These are phyloP conservation scores for Melaleuca alternifolia DNA, from an alignment of 345 rosid genomes.

Conservation along the genomic window DNA sequence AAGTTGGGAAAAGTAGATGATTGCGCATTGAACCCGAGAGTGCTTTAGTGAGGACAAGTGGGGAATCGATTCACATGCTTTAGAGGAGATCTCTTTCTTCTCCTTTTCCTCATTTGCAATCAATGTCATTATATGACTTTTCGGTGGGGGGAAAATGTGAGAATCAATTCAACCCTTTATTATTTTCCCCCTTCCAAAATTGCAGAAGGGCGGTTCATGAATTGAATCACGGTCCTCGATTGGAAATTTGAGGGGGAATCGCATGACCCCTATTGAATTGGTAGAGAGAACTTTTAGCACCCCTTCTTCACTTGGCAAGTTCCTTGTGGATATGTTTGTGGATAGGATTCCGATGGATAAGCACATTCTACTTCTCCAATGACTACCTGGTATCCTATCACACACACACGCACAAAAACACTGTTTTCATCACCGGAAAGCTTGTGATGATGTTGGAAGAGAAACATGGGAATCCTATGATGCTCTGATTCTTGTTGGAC, in stretches of 20 bases:
- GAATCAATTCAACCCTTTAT: not conserved
- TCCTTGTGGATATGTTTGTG: not conserved
- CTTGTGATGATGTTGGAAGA: not conserved
- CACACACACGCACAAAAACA: not conserved
- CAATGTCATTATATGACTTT: not conserved
- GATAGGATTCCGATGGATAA: constrained; percentile 7
- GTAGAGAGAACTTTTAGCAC: not conserved
- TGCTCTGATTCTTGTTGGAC: not conserved
- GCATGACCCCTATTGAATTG: not conserved
- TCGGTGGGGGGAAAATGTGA: not conserved
- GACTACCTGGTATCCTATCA: not conserved
- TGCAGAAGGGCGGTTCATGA: not conserved
- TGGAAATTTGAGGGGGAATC: not conserved
- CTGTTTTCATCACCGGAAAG: not conserved
- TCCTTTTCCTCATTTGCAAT: not conserved
- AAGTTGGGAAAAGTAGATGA: not conserved
- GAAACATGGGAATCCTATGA: constrained; percentile 3
- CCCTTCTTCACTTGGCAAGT: not conserved
- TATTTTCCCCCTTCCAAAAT: not conserved
- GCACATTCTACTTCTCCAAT: not conserved
- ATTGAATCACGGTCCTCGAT: not conserved
- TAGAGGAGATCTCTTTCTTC: not conserved
- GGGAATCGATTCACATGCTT: not conserved
- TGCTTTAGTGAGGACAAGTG: not conserved
- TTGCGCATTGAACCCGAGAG: not conserved